Evolutionary conservation across 2,329 filamentous ascomycete species (phyloP).

Genomic region (Penicillium thymicola): DNA sequence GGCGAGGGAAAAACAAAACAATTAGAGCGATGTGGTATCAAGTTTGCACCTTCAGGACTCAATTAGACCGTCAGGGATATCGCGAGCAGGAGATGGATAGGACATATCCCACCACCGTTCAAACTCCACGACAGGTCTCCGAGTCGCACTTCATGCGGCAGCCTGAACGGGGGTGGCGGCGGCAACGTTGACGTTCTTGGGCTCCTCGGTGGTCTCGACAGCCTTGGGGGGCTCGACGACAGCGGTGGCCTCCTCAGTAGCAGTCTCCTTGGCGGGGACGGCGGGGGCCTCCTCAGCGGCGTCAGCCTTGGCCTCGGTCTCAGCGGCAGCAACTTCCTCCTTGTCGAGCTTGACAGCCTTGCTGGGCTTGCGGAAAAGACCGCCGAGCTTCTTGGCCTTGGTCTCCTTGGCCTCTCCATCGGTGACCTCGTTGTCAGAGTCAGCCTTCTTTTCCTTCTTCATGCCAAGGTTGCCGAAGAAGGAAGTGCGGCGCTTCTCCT

Average conservation of each 20-base stretch:
- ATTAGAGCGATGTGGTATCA: constrained; percentile 20
- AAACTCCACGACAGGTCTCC: constrained; percentile 37
- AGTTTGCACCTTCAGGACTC: constrained; percentile 19
- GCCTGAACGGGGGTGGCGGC: constrained; percentile 40
- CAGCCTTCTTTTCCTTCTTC: constrained; percentile 53
- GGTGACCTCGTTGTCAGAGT: constrained; percentile 47
- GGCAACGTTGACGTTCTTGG: constrained; percentile 35
- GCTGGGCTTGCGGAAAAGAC: constrained; percentile 50
- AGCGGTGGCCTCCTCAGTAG: constrained; percentile 20
- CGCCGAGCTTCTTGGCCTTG: constrained; percentile 47
- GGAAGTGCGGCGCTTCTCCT: constrained; percentile 52
- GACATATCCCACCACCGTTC: constrained; percentile 43
- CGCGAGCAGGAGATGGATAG: constrained; percentile 27
- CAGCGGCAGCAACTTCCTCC: constrained; percentile 33
- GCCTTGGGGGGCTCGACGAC: constrained; percentile 21
- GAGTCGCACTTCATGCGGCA: constrained; percentile 40
- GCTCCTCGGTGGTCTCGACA: constrained; percentile 30
- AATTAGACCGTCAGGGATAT: constrained; percentile 20
- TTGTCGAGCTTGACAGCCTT: constrained; percentile 47
- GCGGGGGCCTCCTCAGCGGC: constrained; percentile 26
- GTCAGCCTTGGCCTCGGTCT: constrained; percentile 34
- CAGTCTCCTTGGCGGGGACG: constrained; percentile 23
- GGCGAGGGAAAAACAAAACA: constrained; percentile 27
- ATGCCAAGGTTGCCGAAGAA: constrained; percentile 53
- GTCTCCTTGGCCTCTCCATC: constrained; percentile 43